Conservation (phyloP, 257 asterid genomes). For the Catharanthus roseus region DNA sequence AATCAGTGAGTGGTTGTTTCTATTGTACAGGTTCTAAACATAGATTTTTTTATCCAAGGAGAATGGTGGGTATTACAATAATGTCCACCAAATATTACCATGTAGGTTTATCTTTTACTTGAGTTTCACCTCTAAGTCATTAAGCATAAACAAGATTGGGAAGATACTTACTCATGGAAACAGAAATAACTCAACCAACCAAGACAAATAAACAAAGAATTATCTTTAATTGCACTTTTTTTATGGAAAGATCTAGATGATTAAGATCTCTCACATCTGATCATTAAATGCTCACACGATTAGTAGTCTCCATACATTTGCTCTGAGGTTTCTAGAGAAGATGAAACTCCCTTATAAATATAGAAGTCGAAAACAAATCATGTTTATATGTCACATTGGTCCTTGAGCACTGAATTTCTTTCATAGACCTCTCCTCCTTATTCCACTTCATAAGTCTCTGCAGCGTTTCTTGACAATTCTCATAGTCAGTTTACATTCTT, state of each 20-base stretch:
- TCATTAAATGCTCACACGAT: not conserved
- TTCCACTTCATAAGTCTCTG: not conserved
- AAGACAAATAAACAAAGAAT: not conserved
- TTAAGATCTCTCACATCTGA: slow-evolving; percentile 9
- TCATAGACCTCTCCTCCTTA: not conserved
- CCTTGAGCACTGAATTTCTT: not conserved
- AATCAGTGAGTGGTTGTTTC: too few species aligned
- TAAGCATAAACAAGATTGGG: not conserved
- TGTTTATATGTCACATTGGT: not conserved
- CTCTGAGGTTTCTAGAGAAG: not conserved
- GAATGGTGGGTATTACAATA: not conserved
- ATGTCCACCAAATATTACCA: not conserved
- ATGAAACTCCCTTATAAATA: not conserved
- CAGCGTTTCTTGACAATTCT: not conserved
- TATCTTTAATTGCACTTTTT: not conserved
- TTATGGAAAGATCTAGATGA: slow-evolving; percentile 27
- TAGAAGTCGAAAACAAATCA: not conserved
- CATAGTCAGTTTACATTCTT: not conserved
- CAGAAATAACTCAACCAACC: not conserved
- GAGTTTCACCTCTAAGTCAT: not conserved
- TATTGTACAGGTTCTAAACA: not conserved
- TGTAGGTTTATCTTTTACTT: not conserved
- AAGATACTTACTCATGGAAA: too few species aligned
- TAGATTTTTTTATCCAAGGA: not conserved
- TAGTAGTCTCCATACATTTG: slow-evolving; percentile 15